Percentiles rank a stretch among this genome's conserved stretches.
Conservation (phyloP, 108 stramenopile species). For the Skeletonema costatum region DNA sequence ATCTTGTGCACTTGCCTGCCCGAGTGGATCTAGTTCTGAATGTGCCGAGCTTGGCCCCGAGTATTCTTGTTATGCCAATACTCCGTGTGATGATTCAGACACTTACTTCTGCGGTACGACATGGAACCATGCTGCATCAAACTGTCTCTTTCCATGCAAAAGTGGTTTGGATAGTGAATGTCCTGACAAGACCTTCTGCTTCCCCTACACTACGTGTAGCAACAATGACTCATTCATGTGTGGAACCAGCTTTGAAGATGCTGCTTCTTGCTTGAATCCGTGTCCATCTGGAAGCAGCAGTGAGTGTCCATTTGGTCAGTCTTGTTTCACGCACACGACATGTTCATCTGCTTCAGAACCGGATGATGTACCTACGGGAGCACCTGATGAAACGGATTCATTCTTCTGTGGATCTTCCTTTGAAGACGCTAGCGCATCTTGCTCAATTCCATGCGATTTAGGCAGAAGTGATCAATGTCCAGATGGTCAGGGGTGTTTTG, state of each 20-base stretch:
- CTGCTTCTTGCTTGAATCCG: constrained; percentile 35
- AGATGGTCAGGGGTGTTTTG: constrained; percentile 59
- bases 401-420: constrained; percentile 80
- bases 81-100: constrained; percentile 42
- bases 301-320: constrained; percentile 76
- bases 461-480: constrained; percentile 61
- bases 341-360: constrained; percentile 44
- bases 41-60: constrained; percentile 42
- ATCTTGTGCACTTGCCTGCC: constrained; percentile 45
- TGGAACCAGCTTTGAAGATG: constrained; percentile 51
- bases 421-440: constrained; percentile 68
- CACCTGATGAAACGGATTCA: constrained; percentile 17
- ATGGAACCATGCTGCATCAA: constrained; percentile 80
- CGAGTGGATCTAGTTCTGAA: constrained; percentile 42
- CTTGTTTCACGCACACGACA: constrained; percentile 83
- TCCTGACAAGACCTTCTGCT: constrained; percentile 57
- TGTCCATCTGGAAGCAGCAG: constrained; percentile 70
- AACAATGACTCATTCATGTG: constrained; percentile 48
- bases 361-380: constrained; percentile 4
- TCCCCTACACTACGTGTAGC: constrained; percentile 45
- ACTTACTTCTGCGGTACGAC: constrained; percentile 79
- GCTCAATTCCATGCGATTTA: constrained; percentile 61
- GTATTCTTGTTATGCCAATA: constrained; percentile 45
- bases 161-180: constrained; percentile 63
- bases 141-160: constrained; percentile 73